Conservation (phyloP, 2,329 filamentous ascomycete genomes). For the Elsinoe necatrix region DNA sequence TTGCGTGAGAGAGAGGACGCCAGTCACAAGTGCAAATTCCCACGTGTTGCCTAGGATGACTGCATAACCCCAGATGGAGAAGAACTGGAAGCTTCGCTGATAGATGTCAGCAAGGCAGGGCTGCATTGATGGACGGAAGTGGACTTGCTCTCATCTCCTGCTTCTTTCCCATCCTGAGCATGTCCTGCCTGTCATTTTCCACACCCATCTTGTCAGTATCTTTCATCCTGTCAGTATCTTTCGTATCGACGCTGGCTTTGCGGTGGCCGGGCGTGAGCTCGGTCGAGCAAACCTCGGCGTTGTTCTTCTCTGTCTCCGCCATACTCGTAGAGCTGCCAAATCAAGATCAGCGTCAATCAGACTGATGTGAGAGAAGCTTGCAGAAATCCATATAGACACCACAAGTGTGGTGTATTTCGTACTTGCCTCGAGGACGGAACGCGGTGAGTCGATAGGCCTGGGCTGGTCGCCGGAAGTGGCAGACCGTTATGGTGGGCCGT, state of each 20-base stretch:
- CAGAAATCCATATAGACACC: not conserved
- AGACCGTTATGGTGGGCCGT: constrained; percentile 1
- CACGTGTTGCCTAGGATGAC: constrained; percentile 47
- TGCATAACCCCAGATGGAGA: constrained; percentile 46
- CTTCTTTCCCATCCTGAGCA: constrained; percentile 43
- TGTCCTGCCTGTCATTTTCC: constrained; percentile 32
- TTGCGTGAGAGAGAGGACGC: constrained; percentile 13
- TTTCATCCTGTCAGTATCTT: constrained; percentile 1
- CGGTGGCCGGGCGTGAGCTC: not conserved
- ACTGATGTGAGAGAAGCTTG: not conserved
- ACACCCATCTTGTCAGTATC: constrained; percentile 21
- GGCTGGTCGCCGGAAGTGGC: not conserved
- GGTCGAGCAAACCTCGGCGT: not conserved
- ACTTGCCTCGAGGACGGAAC: not conserved
- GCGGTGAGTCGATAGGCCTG: not conserved
- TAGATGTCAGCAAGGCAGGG: not conserved
- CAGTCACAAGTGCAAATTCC: constrained; percentile 34
- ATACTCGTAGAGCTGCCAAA: not conserved
- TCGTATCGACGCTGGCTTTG: not conserved
- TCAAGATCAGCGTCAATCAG: not conserved
- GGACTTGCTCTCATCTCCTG: constrained; percentile 36
- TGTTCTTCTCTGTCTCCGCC: not conserved
- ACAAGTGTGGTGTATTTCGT: not conserved
- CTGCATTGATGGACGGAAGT: not conserved
- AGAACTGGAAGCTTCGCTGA: constrained; percentile 43